Percentiles rank a stretch among this genome's conserved stretches.
Evolutionary conservation across 2,329 filamentous ascomycete species (phyloP).

Genomic region (Phialemonium atrogriseum): DNA sequence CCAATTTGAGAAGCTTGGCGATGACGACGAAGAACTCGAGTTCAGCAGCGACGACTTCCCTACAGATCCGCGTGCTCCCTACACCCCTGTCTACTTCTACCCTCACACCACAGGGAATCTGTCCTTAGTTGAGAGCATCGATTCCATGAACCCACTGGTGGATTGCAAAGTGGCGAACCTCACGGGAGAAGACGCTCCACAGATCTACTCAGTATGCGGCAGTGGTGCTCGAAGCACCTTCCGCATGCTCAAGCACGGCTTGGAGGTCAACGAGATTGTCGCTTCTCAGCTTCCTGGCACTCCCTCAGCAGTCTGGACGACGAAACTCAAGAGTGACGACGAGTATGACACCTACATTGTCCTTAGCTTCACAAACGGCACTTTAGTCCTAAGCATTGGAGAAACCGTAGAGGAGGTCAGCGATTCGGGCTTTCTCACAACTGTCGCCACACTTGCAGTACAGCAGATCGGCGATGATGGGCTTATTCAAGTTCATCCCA

Average conservation of each 20-base stretch:
- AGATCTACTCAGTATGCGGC: constrained; percentile 90
- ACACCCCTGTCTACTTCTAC: constrained; percentile 76
- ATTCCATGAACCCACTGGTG: constrained; percentile 84
- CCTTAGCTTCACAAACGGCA: constrained; percentile 85
- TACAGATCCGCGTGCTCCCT: constrained; percentile 61
- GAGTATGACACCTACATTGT: constrained; percentile 92
- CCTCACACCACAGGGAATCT: constrained; percentile 74
- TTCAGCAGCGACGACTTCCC: constrained; percentile 79
- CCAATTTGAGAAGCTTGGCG: constrained; percentile 93
- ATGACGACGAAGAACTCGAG: constrained; percentile 85
- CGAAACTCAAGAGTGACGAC: constrained; percentile 73
- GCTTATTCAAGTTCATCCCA: constrained; percentile 90
- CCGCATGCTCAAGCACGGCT: constrained; percentile 81
- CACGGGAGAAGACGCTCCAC: constrained; percentile 85
- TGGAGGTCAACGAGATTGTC: constrained; percentile 93
- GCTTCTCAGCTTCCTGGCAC: constrained; percentile 82
- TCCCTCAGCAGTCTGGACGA: constrained; percentile 92
- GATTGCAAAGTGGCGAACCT: constrained; percentile 89
- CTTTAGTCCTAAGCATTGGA: constrained; percentile 86
- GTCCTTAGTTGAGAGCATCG: constrained; percentile 73
- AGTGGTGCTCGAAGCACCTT: constrained; percentile 85
- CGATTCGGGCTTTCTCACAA: constrained; percentile 85
- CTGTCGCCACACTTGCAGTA: constrained; percentile 82
- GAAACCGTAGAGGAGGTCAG: constrained; percentile 95
- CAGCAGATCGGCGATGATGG: constrained; percentile 92